Evolutionary conservation across 2,329 filamentous ascomycete species (phyloP).

Genomic region (Neonectria faginata): DNA sequence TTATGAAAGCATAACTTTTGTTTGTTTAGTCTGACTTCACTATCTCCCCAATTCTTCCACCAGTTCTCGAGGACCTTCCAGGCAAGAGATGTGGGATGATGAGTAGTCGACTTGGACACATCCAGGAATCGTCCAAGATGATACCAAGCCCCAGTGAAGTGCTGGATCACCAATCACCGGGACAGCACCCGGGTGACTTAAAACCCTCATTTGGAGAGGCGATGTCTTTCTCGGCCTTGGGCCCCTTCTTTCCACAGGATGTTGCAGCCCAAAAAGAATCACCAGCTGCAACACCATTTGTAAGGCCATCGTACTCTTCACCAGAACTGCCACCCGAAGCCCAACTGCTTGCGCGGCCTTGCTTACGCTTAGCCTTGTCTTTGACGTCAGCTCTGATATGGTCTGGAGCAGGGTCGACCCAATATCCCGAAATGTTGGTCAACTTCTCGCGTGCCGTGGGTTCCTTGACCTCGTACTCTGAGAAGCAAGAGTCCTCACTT

Average conservation of each 20-base stretch:
- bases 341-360: not conserved
- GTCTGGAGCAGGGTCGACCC: not conserved
- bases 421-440: not conserved
- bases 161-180: not conserved
- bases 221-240: not conserved
- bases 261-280: not conserved
- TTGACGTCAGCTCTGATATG: not conserved
- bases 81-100: not conserved
- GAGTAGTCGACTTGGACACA: not conserved
- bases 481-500: not conserved
- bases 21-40: not conserved
- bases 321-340: not conserved
- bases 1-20: not conserved
- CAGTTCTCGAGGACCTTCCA: not conserved
- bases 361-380: not conserved
- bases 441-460: not conserved
- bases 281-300: not conserved
- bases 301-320: not conserved
- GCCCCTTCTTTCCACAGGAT: not conserved
- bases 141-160: not conserved
- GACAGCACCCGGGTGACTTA: not conserved
- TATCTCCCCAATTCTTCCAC: slow-evolving; percentile 1
- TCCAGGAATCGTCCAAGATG: not conserved
- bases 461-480: not conserved
- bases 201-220: not conserved